Percentiles rank a stretch among this genome's conserved stretches.
phyloP scores from a whole-genome alignment of 164 flowering plant species.

The Brasenia schreberi region DNA sequence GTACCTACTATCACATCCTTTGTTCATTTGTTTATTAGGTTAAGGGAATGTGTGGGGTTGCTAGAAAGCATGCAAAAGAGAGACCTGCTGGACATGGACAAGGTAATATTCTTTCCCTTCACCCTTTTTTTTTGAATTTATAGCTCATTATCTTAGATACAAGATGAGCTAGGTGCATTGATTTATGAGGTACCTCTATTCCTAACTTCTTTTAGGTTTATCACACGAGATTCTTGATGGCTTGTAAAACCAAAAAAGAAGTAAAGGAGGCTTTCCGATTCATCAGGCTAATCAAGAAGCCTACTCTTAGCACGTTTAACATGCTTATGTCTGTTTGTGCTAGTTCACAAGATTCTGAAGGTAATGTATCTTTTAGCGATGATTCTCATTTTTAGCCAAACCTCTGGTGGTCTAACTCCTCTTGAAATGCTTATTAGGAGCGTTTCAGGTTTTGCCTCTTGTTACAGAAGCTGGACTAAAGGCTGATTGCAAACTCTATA shows the following conservation, averaged over 20 bases:
- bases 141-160: neutral
- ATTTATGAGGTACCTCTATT: conserved; percentile 3
- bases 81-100: conserved; percentile 67
- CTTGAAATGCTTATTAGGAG: conserved; percentile 32
- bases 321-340: conserved; percentile 95
- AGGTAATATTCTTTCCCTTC: conserved; percentile 27
- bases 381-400: neutral
- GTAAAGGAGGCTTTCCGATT: conserved; percentile 75
- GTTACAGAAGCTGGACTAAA: conserved; percentile 60
- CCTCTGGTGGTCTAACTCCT: neutral
- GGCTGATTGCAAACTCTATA: conserved; percentile 90
- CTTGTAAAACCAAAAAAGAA: conserved; percentile 63
- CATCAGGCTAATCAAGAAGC: conserved; percentile 49
- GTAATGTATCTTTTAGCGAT: conserved; percentile 14
- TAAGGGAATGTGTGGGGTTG: conserved; percentile 53
- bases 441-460: conserved; percentile 54
- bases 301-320: conserved; percentile 86
- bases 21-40: conserved; percentile 27
- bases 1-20: neutral
- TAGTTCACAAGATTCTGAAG: conserved; percentile 68
- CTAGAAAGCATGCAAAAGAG: conserved; percentile 63
- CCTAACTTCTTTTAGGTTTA: conserved; percentile 43
- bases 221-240: conserved; percentile 53
- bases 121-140: neutral
- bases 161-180: neutral